phyloP scores from a whole-genome alignment of 139 green algal genomes.

The Chlorella sorokiniana region DNA sequence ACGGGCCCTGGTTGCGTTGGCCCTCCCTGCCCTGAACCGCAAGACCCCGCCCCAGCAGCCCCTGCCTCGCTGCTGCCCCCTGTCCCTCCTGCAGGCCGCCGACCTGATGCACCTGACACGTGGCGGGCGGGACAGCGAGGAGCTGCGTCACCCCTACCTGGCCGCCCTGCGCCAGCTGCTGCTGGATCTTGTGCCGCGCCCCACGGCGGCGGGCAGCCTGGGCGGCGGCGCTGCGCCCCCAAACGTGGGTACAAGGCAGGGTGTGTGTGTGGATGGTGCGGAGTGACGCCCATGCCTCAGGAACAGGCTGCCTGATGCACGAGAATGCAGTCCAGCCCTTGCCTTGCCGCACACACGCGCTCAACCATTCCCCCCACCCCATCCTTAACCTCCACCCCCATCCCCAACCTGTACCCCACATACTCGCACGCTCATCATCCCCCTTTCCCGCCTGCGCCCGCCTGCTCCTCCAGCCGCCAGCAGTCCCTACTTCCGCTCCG shows the following conservation, averaged over 20 bases:
- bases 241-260: neutral
- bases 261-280: too few relatives aligned
- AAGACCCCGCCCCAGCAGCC: neutral
- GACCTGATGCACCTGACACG: conserved; percentile 41
- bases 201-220: neutral
- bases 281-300: too few relatives aligned
- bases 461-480: neutral
- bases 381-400: too few relatives aligned
- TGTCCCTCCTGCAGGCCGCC: conserved; percentile 13
- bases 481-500: conserved; percentile 30
- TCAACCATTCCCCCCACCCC: too few relatives aligned
- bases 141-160: conserved; percentile 65
- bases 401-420: neutral
- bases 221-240: neutral
- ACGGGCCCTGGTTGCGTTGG: too few relatives aligned
- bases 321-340: too few relatives aligned
- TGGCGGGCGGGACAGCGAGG: conserved; percentile 23
- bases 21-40: neutral
- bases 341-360: too few relatives aligned
- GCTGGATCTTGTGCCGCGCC: conserved; percentile 64
- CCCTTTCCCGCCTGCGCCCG: neutral
- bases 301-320: too few relatives aligned
- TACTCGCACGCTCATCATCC: too few relatives aligned
- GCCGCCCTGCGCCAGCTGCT: conserved; percentile 69
- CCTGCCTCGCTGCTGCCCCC: neutral